phyloP scores from a whole-genome alignment of 169 alveolate species.

The Plasmodium yoelii region DNA sequence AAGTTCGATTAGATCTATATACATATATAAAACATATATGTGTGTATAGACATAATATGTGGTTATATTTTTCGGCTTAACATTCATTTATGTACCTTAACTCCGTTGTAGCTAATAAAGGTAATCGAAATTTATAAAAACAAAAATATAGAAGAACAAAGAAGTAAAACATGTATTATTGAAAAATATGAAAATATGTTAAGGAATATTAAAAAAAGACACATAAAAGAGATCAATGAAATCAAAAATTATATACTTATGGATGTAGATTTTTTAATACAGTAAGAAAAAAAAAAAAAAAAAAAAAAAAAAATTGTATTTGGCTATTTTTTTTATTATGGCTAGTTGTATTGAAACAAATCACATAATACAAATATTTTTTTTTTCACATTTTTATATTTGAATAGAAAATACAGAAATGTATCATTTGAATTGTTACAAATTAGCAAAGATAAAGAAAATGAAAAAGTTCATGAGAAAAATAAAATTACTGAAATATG shows the following conservation, averaged over 20 bases:
- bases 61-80: too few relatives aligned
- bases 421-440: slow-evolving; percentile 47
- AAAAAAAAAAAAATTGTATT: background rate
- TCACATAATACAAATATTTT: background rate
- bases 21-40: too few relatives aligned
- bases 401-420: slow-evolving; percentile 50
- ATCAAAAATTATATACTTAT: slow-evolving; percentile 52
- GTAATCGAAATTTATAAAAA: slow-evolving; percentile 65
- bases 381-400: background rate
- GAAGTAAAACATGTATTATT: slow-evolving; percentile 7
- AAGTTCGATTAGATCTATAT: too few relatives aligned
- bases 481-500: slow-evolving; percentile 64
- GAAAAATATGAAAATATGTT: slow-evolving; percentile 54
- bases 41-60: too few relatives aligned
- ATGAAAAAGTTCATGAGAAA: slow-evolving; percentile 33
- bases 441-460: slow-evolving; percentile 56
- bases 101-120: slow-evolving; percentile 28
- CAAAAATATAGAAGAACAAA: slow-evolving; percentile 53
- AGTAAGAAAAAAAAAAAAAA: slow-evolving; percentile 29
- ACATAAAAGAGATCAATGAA: slow-evolving; percentile 50
- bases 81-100: background rate
- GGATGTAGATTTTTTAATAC: slow-evolving; percentile 74
- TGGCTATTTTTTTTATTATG: background rate
- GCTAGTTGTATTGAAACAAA: slow-evolving; percentile 3
- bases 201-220: slow-evolving; percentile 42